Conservation (phyloP, 306 rosid species). For the Dicorynia guianensis region DNA sequence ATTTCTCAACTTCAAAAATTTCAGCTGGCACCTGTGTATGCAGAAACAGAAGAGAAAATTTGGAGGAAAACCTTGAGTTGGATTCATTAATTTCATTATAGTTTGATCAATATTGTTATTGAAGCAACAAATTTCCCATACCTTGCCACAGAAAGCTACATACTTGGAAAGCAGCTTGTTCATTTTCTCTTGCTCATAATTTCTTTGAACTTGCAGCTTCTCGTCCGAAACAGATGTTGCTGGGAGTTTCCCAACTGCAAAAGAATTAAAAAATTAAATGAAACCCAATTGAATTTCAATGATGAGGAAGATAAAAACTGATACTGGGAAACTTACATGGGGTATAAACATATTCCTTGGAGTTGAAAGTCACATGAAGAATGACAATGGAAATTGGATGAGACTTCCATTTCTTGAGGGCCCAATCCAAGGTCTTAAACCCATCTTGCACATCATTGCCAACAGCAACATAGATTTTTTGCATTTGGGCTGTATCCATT, state of each 20-base stretch:
- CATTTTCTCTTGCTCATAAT: constrained; percentile 61
- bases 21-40: constrained; percentile 67
- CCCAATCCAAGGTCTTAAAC: constrained; percentile 72
- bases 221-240: constrained; percentile 77
- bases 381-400: constrained; percentile 73
- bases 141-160: constrained; percentile 73
- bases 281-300: constrained; percentile 36
- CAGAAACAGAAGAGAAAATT: background rate
- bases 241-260: constrained; percentile 87
- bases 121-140: constrained; percentile 32
- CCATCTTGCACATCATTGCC: constrained; percentile 79
- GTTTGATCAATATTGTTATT: background rate
- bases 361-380: constrained; percentile 57
- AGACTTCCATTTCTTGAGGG: constrained; percentile 73
- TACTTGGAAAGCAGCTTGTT: constrained; percentile 60
- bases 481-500: constrained; percentile 54
- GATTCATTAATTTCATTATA: background rate
- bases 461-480: constrained; percentile 76
- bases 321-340: constrained; percentile 60
- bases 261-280: constrained; percentile 38
- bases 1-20: constrained; percentile 55
- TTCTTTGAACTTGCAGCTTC: constrained; percentile 59
- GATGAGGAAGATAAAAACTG: background rate
- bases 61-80: background rate
- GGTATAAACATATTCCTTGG: constrained; percentile 70